Evolutionary conservation across 805 yeast species (phyloP), one percentile per base, ranked within the genome.

Genomic region (Starmera quercuum): DNA sequence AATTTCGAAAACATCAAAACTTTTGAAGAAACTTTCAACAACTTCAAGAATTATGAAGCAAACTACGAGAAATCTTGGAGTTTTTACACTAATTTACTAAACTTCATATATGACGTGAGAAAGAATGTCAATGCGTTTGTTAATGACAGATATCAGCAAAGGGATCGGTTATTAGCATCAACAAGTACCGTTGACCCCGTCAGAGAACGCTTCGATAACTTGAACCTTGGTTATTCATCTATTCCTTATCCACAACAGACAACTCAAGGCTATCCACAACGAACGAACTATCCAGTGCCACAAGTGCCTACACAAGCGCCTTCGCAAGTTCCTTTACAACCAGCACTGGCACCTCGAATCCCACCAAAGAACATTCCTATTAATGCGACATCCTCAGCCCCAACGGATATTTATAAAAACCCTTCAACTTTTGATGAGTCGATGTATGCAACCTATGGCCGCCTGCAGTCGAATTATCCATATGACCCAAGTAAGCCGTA

Each of bases 11-110:
- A 63, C 44, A 66, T 66, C 31, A 62, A 58, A 6, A 59, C 63
- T 30, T 61, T 71, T 36, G 54, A 68, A 33, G 52, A 58, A 6
- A 78, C 86, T 2, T 71, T 68, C 45, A 63, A 68, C 7, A 59
- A 61, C 14, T 86, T 88, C 78, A 63, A 63, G 24, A 67, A 68
- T 12, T 79, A 77, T 44, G 54, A 62, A 10, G 60, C 61, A 6
- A 95, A 94, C 6, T 53, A 74, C 35, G 56, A 60, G 12, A 77
- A 74, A 42, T 95, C 95, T 0, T 45, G 58, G 8, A 66, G 59
- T 9, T 83, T 85, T 49, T 90, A 90, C 54, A 57, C 60, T 7
- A 70, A 74, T 39, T 51, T 53, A 43, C 39, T 44, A 40, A 58
- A 45, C 29, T 49, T 42, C 26, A 38, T 51, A 35, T 15, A 41